Base-by-base conservation (phyloP, 192 early-diverging fungal genomes). In the Radiomyces spectabilis region DNA sequence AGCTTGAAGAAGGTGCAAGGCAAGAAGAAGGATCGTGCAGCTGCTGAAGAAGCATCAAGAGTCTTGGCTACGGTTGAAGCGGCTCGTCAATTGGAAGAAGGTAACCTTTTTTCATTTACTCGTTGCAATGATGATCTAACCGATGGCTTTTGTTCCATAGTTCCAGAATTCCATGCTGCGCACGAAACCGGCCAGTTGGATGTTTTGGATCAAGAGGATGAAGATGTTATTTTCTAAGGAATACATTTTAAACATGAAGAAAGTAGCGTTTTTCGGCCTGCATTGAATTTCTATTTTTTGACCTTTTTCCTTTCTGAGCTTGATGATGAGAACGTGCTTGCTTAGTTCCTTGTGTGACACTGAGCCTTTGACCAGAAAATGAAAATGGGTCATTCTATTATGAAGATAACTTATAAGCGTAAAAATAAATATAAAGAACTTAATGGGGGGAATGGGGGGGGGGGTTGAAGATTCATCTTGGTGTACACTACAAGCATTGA, bases 1-100 rank as follows among this genome's bases (percentile, higher is more conserved):
- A 82, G 90, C 57, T 70, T 99, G 61, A 99, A 99, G 76, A 99
- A 96, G 74, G 89, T 99, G 25, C 97, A 99, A 68, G 86, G 85
- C 21, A 96, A 96, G 71, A 99, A 99, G 82, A 99, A 99, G 88
- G 83, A 76, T 35, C 57, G 76, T 45, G 84, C 78, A 10, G 73
- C 68, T 37, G 79, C 71, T 44, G 79, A 81, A 29, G 74, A 82
- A 71, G 55, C 66, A 56, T n/a, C 63, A 71, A 51, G 51, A 51
- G 33, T 38, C 40, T 15, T 30, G 18, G 38, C 47, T 31, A 48
- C 27, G 39, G 44, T 33, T 41, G 12, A 32, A 21, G 53, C 44
- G 18, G 63, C 42, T 3, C 39, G 59, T 26, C 25, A 46, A 33
- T 47, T 29, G 3, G 9, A 47, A 9, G 44, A 51, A 12, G 60